Conservation (phyloP, 768 basidiomycete species). For the Phaeotremella skinneri region DNA sequence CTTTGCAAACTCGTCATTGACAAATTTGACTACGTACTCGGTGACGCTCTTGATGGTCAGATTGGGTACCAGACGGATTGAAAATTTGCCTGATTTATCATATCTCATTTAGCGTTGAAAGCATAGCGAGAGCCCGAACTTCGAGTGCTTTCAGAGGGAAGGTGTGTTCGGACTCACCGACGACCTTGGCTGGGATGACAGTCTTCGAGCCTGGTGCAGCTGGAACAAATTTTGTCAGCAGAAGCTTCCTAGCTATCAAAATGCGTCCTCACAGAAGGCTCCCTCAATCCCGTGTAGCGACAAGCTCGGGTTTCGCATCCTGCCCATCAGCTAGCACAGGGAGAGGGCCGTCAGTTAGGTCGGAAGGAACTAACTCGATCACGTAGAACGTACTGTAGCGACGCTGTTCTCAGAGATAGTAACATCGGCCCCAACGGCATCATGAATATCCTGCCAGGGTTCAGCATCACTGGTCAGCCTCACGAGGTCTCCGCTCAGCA, state of each 20-base stretch:
- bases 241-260: background rate
- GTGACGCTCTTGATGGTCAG: slow-evolving; percentile 75
- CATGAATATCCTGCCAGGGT: slow-evolving; percentile 62
- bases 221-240: slow-evolving; percentile 16
- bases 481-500: background rate
- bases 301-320: slow-evolving; percentile 85
- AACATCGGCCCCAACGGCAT: slow-evolving; percentile 70
- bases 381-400: slow-evolving; percentile 36
- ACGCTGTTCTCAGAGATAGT: slow-evolving; percentile 75
- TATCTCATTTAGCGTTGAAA: background rate
- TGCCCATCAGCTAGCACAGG: slow-evolving; percentile 84
- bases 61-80: slow-evolving; percentile 86
- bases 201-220: slow-evolving; percentile 58
- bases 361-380: background rate
- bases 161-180: slow-evolving; percentile 33
- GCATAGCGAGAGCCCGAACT: too few species aligned
- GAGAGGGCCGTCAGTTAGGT: slow-evolving; percentile 79
- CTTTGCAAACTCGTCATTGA: slow-evolving; percentile 77
- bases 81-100: slow-evolving; percentile 92
- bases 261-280: slow-evolving; percentile 63
- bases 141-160: background rate
- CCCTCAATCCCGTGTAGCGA: slow-evolving; percentile 95
- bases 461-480: background rate
- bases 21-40: slow-evolving; percentile 66
- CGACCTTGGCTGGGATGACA: slow-evolving; percentile 82